These are phyloP conservation scores for Drechslera avenae DNA, from an alignment of 2,329 filamentous ascomycete species.

Conservation along the genomic window DNA sequence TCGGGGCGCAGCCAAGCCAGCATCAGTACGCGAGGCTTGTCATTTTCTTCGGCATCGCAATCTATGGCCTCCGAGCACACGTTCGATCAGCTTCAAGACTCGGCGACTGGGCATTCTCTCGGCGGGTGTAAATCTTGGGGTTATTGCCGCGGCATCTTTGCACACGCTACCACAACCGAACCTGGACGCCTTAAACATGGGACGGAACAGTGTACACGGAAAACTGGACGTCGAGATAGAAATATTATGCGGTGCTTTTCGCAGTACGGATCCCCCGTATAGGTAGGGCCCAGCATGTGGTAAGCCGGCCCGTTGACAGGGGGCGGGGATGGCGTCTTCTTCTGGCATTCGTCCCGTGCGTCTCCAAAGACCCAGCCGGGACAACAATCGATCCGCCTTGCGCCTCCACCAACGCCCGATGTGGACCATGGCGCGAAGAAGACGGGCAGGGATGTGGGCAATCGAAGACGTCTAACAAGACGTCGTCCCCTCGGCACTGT, in stretches of 20 bases:
- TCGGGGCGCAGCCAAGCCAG: constrained; percentile 5
- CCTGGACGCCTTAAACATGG: not conserved
- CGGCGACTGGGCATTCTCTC: constrained; percentile 14
- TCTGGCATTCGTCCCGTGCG: constrained; percentile 9
- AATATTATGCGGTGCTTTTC: not conserved
- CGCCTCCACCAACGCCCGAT: constrained; percentile 4
- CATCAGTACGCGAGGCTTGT: constrained; percentile 14
- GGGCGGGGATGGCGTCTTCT: not conserved
- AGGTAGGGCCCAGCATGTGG: not conserved
- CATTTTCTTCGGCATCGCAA: constrained; percentile 6
- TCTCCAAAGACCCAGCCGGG: constrained; percentile 10
- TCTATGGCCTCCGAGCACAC: constrained; percentile 2
- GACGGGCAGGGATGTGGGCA: constrained; percentile 15
- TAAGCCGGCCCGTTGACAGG: constrained; percentile 12
- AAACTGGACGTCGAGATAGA: not conserved
- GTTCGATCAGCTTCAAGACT: constrained; percentile 3
- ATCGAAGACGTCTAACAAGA: constrained; percentile 24
- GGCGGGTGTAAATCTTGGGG: constrained; percentile 2
- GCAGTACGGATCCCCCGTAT: not conserved
- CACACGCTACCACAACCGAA: not conserved
- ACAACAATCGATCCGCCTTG: constrained; percentile 18
- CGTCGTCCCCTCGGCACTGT: constrained; percentile 15
- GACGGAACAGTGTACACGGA: not conserved
- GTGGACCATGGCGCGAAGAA: constrained; percentile 20
- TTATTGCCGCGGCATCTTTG: constrained; percentile 2